These are phyloP conservation scores for Rhodofomes roseus DNA, from an alignment of 1,284 basidiomycete genomes.

Conservation along the genomic window DNA sequence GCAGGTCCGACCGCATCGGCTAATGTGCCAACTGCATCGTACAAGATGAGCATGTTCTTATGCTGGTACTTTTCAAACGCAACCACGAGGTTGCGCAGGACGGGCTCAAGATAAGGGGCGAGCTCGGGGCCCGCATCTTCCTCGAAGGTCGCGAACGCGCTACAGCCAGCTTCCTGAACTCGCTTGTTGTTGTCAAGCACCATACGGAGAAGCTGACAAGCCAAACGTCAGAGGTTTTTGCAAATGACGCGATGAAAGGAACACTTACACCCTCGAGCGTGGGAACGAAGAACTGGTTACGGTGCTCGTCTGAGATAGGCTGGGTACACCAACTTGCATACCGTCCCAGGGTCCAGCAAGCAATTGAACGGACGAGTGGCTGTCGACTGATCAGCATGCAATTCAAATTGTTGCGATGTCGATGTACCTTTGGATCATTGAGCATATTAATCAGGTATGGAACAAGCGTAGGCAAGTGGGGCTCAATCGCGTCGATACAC, in stretches of 20 bases:
- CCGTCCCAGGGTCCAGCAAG: conserved; percentile 98
- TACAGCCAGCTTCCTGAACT: conserved; percentile 98
- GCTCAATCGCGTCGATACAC: conserved; percentile 94
- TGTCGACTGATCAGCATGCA: conserved; percentile 28
- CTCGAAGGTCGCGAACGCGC: conserved; percentile 97
- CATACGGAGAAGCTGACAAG: conserved; percentile 82
- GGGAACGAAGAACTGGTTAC: conserved; percentile 88
- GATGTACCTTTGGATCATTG: conserved; percentile 83
- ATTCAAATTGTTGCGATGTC: not conserved
- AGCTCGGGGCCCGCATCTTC: conserved; percentile 94
- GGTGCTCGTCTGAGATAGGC: conserved; percentile 80
- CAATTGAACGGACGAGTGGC: conserved; percentile 97
- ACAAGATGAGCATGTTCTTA: conserved; percentile 98
- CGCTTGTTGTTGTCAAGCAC: conserved; percentile 99
- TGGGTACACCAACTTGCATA: conserved; percentile 97
- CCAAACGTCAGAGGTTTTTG: conserved; percentile 5
- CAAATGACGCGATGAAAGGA: not conserved
- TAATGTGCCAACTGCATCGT: conserved; percentile 96
- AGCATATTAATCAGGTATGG: conserved; percentile 91
- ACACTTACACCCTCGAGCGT: conserved; percentile 93
- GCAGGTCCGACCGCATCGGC: conserved; percentile 94
- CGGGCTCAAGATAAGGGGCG: conserved; percentile 91
- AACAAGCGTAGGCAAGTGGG: conserved; percentile 88
- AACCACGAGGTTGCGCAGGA: conserved; percentile 91
- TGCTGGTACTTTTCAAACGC: conserved; percentile 99